Evolutionary conservation across 2,329 filamentous ascomycete genomes (phyloP).

Genomic region (Xylaria sp.): DNA sequence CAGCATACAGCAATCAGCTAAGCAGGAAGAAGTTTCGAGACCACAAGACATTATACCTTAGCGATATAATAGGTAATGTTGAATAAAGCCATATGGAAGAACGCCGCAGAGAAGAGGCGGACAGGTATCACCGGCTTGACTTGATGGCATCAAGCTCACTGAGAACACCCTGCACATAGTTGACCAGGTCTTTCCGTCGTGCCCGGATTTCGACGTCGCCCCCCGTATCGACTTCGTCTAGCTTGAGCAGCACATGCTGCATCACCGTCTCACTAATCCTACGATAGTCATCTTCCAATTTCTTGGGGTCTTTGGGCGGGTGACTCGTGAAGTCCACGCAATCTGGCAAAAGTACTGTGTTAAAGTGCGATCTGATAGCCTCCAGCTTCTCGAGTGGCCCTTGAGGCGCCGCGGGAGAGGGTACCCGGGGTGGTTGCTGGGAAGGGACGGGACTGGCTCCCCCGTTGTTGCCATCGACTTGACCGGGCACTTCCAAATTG

Average conservation of each 20-base stretch:
- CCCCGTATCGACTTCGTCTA: constrained; percentile 70
- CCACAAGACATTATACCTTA: not conserved
- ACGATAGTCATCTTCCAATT: constrained; percentile 68
- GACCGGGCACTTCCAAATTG: constrained; percentile 36
- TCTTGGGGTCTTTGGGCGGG: constrained; percentile 62
- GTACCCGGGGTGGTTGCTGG: constrained; percentile 37
- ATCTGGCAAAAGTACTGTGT: constrained; percentile 57
- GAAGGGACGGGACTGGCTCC: constrained; percentile 32
- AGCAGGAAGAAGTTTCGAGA: not conserved
- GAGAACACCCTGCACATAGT: constrained; percentile 62
- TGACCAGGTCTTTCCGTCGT: constrained; percentile 67
- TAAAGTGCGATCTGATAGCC: constrained; percentile 60
- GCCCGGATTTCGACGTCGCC: constrained; percentile 60
- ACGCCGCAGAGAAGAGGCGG: not conserved
- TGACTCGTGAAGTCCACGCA: constrained; percentile 56
- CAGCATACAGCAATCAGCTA: constrained; percentile 2
- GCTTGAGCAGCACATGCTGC: constrained; percentile 69
- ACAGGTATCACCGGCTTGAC: constrained; percentile 15
- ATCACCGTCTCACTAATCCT: constrained; percentile 70
- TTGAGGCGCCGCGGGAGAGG: constrained; percentile 35
- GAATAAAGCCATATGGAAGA: not conserved
- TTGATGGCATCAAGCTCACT: constrained; percentile 53
- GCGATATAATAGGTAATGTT: not conserved
- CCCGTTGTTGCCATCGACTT: constrained; percentile 33
- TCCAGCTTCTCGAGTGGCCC: constrained; percentile 58